Base-by-base conservation (phyloP, 2,329 filamentous ascomycete genomes). In the Xylariaceae sp. region DNA sequence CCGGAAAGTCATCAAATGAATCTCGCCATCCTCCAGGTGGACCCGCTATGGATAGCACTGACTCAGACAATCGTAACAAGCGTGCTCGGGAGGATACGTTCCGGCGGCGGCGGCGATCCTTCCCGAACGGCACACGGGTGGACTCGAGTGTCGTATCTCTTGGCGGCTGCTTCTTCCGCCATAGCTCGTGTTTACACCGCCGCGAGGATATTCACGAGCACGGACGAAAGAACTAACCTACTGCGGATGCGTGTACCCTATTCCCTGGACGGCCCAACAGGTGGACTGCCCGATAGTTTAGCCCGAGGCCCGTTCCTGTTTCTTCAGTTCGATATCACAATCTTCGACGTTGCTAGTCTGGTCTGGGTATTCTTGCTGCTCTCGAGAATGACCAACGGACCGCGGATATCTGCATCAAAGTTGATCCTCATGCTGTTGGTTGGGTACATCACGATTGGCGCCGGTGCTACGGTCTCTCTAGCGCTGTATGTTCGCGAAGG, bases 241-340 rank as follows among this genome's bases (percentile, higher is more conserved):
- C 41, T 50, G 19, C 58, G 59, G 4, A 64, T 65, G 59, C 60
- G 58, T 45, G 49, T 65, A 15, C 62, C 63, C 12, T 51, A 47
- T 30, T 49, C 53, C 6, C 53, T 46, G 30, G 50, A 47, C 3
- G 62, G 63, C 0, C 61, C 60, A 36, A 29, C 51, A 32, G 57
- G 59, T 13, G 54, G 54, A 26, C 12, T 55, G 12, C 43, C 54
- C 12, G 53, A 61, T 42, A 40, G 53, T n/a, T 47, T 64, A 15
- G 57, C 56, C 1, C 50, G 55, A 3, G 60, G 64, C 2, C 55
- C 65, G 15, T 65, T 63, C 52, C 54, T 67, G 12, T 67, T 62
- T 39, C 59, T 67, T 12, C 65, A 67, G 54, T 65, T 62, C 42
- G 65, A 67, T 52, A 29, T 62, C 6, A 58, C 63, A 34, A 66